Percentiles rank a stretch among this genome's conserved stretches.
Evolutionary conservation across 495 filamentous ascomycete species (phyloP).

Genomic region (Xanthoparmelia taractica): DNA sequence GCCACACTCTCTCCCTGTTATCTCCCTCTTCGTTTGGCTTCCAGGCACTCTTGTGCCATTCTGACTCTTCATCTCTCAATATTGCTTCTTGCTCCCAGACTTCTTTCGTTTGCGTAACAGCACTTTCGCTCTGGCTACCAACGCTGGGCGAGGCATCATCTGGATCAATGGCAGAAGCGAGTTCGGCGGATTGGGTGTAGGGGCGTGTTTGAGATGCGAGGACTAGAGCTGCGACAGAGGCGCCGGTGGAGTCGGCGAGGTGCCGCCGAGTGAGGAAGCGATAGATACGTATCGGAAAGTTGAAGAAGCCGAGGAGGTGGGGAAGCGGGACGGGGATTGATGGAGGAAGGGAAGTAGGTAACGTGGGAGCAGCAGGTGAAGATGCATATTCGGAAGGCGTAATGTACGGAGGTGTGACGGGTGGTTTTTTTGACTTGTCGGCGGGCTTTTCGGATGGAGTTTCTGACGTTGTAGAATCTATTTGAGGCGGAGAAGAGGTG

Average conservation of each 20-base stretch:
- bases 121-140: slow-evolving; percentile 31
- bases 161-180: slow-evolving; percentile 27
- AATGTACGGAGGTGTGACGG: slow-evolving; percentile 54
- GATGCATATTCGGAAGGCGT: slow-evolving; percentile 58
- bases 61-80: slow-evolving; percentile 68
- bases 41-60: slow-evolving; percentile 74
- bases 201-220: slow-evolving; percentile 53
- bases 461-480: slow-evolving; percentile 5
- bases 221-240: slow-evolving; percentile 79
- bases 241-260: slow-evolving; percentile 79
- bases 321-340: slow-evolving; percentile 69
- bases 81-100: slow-evolving; percentile 59
- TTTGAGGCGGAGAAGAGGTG: not conserved
- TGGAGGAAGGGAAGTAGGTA: slow-evolving; percentile 57
- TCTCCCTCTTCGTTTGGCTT: slow-evolving; percentile 20
- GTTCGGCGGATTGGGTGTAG: slow-evolving; percentile 26
- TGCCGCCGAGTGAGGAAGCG: slow-evolving; percentile 82
- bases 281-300: slow-evolving; percentile 77
- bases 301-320: slow-evolving; percentile 87
- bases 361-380: slow-evolving; percentile 48
- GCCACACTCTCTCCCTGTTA: slow-evolving; percentile 57
- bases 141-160: slow-evolving; percentile 21
- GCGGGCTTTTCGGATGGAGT: slow-evolving; percentile 42
- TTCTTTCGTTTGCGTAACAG: slow-evolving; percentile 19
- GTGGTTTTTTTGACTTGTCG: slow-evolving; percentile 46